Conservation (phyloP, 371 early-diverging fungal species). For the Rhizomucor miehei region DNA sequence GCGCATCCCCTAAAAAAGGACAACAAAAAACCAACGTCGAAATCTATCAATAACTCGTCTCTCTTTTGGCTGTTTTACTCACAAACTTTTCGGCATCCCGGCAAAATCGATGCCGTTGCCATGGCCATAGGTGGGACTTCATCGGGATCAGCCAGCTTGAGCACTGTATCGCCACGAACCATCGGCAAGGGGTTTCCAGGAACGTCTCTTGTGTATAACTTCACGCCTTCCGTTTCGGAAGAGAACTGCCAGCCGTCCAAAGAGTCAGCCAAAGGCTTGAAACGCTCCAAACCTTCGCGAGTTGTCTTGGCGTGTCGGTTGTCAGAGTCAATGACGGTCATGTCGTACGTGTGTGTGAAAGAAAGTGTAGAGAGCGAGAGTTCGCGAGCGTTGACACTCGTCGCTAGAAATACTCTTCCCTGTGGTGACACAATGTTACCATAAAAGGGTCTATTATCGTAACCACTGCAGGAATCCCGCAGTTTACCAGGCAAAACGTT, state of each 20-base stretch:
- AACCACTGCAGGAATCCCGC: too few species aligned
- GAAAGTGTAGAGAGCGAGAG: too few species aligned
- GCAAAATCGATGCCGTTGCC: constrained; percentile 4
- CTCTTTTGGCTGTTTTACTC: too few species aligned
- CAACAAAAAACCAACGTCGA: too few species aligned
- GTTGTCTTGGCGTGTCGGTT: constrained; percentile 26
- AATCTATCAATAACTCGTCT: too few species aligned
- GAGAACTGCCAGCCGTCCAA: constrained; percentile 22
- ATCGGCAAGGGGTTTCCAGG: constrained; percentile 7
- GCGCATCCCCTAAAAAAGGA: constrained; percentile 30
- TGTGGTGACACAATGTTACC: too few species aligned
- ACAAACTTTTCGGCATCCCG: constrained; percentile 16
- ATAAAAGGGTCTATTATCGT: too few species aligned
- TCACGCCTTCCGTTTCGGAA: constrained; percentile 18
- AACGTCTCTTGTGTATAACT: constrained; percentile 15
- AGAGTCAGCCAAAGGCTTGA: constrained; percentile 22
- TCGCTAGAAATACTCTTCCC: too few species aligned
- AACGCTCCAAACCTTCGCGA: constrained; percentile 18
- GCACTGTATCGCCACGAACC: constrained; percentile 17
- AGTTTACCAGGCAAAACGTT: too few species aligned
- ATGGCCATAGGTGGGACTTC: constrained; percentile 8
- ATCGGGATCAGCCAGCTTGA: neutral
- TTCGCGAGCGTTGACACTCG: too few species aligned
- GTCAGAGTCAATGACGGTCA: constrained; percentile 29
- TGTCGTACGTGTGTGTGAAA: neutral